Conservation (phyloP, 768 basidiomycete species). For the Lenzites betulinus region DNA sequence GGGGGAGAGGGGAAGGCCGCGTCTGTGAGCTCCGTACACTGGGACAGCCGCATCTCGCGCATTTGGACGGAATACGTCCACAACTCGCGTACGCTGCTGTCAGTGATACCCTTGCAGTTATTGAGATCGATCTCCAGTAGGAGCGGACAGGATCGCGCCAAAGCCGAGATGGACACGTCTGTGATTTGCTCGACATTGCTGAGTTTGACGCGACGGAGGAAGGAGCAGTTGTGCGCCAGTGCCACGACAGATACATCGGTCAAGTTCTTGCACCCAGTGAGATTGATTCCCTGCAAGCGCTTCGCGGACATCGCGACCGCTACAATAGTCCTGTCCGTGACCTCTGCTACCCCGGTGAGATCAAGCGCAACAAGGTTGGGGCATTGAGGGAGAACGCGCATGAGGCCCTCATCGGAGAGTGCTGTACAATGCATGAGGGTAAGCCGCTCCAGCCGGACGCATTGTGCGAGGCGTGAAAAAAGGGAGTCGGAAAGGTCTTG, state of each 20-base stretch:
- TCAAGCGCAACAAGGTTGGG: slow-evolving; percentile 86
- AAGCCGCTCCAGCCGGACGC: slow-evolving; percentile 83
- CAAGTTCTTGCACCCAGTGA: slow-evolving; percentile 79
- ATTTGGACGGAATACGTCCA: slow-evolving; percentile 81
- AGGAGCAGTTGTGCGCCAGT: slow-evolving; percentile 71
- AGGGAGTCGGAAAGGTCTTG: slow-evolving; percentile 71
- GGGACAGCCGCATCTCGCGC: slow-evolving; percentile 87
- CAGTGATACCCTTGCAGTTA: slow-evolving; percentile 75
- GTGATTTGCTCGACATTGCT: slow-evolving; percentile 76
- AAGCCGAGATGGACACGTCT: slow-evolving; percentile 70
- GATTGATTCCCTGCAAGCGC: slow-evolving; percentile 89
- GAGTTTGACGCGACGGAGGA: slow-evolving; percentile 89
- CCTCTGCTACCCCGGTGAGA: slow-evolving; percentile 69
- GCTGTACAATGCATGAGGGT: slow-evolving; percentile 80
- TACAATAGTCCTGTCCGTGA: slow-evolving; percentile 70
- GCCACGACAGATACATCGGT: slow-evolving; percentile 78
- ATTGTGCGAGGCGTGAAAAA: slow-evolving; percentile 68
- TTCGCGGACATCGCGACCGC: slow-evolving; percentile 69
- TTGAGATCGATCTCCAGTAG: slow-evolving; percentile 95
- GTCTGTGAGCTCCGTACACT: slow-evolving; percentile 78
- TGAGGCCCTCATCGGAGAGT: slow-evolving; percentile 65
- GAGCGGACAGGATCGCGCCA: slow-evolving; percentile 79
- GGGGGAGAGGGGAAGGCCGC: slow-evolving; percentile 80
- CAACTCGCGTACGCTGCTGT: slow-evolving; percentile 76
- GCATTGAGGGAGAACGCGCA: slow-evolving; percentile 65